A percentile compares a stretch with the other conserved stretches of the same genome.
These are phyloP conservation scores for Rutstroemia sp. DNA, from an alignment of 2,329 filamentous ascomycete species.

Conservation along the genomic window DNA sequence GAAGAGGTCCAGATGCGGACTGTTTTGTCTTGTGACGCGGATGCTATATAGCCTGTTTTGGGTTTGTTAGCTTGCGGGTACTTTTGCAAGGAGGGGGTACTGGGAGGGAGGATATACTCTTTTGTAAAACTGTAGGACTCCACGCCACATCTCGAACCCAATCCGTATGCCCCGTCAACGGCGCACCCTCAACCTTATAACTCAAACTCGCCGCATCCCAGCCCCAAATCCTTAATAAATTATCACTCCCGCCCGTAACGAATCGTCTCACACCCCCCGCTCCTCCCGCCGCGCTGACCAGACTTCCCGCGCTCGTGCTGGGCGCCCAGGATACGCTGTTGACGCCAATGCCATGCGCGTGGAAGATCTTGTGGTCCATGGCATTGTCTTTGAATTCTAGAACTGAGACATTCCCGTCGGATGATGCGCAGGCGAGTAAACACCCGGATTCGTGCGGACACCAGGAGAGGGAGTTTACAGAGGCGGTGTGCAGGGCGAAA, in stretches of 20 bases:
- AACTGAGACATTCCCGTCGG: slow-evolving; percentile 86
- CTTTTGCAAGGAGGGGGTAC: neutral
- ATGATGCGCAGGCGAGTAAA: slow-evolving; percentile 87
- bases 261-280: slow-evolving; percentile 67
- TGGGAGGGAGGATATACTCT: slow-evolving; percentile 31
- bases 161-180: slow-evolving; percentile 77
- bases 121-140: slow-evolving; percentile 90
- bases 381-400: slow-evolving; percentile 96
- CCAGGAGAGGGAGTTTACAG: slow-evolving; percentile 95
- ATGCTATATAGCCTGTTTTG: slow-evolving; percentile 78
- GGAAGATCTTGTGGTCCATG: slow-evolving; percentile 84
- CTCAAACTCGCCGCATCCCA: slow-evolving; percentile 58
- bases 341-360: slow-evolving; percentile 86
- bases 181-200: slow-evolving; percentile 55
- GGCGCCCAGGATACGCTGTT: slow-evolving; percentile 97
- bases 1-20: slow-evolving; percentile 94
- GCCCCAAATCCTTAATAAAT: slow-evolving; percentile 87
- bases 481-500: slow-evolving; percentile 88
- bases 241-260: slow-evolving; percentile 92
- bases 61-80: neutral
- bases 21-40: slow-evolving; percentile 91
- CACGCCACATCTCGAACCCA: slow-evolving; percentile 98
- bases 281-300: slow-evolving; percentile 59
- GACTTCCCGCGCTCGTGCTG: slow-evolving; percentile 71
- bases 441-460: slow-evolving; percentile 95